phyloP scores from a whole-genome alignment of 805 yeast species.

The Metschnikowia aberdeeniae region DNA sequence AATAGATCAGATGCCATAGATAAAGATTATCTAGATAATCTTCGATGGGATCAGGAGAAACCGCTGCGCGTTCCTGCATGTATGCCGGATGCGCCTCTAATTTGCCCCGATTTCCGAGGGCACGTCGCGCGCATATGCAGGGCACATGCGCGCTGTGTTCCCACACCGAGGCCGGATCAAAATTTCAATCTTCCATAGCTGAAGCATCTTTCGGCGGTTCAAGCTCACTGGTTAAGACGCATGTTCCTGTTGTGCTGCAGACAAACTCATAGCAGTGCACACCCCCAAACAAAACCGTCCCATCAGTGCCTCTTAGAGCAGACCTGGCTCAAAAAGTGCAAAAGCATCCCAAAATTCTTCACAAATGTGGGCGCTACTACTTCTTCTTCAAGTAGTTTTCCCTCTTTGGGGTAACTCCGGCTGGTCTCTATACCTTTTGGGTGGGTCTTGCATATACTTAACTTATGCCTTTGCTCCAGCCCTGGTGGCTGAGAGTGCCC shows the following conservation, averaged over 20 bases:
- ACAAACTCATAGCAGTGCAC: no score
- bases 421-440: slow-evolving; percentile 2
- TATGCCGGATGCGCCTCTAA: neutral
- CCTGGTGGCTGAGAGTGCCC: slow-evolving; percentile 26
- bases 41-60: neutral
- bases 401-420: neutral
- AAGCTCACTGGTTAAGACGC: no score
- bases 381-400: neutral
- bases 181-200: neutral
- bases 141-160: neutral
- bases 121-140: neutral
- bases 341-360: neutral
- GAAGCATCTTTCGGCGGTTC: neutral
- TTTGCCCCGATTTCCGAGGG: neutral
- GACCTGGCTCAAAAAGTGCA: neutral
- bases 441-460: slow-evolving; percentile 14
- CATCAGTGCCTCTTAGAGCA: neutral
- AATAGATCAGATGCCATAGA: slow-evolving; percentile 1
- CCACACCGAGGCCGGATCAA: neutral
- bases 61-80: neutral
- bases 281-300: no score
- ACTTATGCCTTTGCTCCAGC: slow-evolving; percentile 47
- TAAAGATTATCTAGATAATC: slow-evolving; percentile 5
- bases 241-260: no score
- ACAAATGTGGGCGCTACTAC: neutral